These are phyloP conservation scores for Fraxinus angustifolia DNA, from an alignment of 305 asterid genomes.

Conservation along the genomic window DNA sequence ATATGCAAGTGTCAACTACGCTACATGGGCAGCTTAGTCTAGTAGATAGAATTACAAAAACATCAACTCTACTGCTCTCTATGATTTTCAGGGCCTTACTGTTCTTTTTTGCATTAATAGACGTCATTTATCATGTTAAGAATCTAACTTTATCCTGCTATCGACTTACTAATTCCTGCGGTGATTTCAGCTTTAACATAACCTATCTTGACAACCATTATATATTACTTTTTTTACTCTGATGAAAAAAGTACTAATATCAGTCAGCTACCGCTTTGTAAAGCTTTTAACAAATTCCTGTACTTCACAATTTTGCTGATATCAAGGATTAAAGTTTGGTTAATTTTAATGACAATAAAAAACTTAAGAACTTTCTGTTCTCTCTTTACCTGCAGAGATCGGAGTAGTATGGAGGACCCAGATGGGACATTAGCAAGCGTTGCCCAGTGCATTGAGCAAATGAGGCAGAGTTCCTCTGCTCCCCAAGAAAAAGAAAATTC, in stretches of 20 bases:
- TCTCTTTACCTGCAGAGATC: slow-evolving; percentile 57
- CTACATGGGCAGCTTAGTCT: background rate
- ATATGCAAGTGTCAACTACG: background rate
- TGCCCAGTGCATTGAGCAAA: slow-evolving; percentile 94
- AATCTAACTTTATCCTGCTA: background rate
- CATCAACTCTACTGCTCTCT: slow-evolving; percentile 2
- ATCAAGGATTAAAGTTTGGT: slow-evolving; percentile 17
- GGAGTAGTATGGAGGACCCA: slow-evolving; percentile 97
- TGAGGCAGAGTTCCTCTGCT: slow-evolving; percentile 86
- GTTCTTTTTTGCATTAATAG: background rate
- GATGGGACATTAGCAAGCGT: slow-evolving; percentile 98
- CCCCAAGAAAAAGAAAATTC: slow-evolving; percentile 77
- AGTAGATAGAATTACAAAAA: slow-evolving; percentile 4
- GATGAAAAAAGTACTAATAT: background rate
- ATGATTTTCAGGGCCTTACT: slow-evolving; percentile 11
- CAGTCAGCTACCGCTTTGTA: slow-evolving; percentile 4
- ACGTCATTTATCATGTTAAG: slow-evolving; percentile 1
- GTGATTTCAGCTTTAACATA: slow-evolving; percentile 7
- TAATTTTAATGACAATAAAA: slow-evolving; percentile 17
- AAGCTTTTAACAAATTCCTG: background rate
- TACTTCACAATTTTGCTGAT: background rate
- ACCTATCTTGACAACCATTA: background rate
- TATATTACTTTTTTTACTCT: background rate
- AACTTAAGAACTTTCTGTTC: background rate
- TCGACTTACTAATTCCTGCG: background rate